Evolutionary conservation across 768 basidiomycete species (phyloP), one percentile per base, ranked within the genome.

Genomic region (Lactarius deliciosus): DNA sequence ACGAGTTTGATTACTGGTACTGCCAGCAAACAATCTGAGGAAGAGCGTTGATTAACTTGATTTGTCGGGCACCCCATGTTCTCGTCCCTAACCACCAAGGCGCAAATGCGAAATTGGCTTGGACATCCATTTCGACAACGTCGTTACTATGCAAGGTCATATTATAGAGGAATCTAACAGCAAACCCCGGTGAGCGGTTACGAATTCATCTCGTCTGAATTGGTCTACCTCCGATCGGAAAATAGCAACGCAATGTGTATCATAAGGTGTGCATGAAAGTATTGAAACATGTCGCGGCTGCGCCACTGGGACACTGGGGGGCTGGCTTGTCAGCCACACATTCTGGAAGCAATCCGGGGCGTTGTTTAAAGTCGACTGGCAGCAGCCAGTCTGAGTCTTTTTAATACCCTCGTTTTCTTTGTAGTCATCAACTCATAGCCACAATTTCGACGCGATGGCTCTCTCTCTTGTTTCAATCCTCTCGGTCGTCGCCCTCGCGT

Each of bases 391-490:
- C 15, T 11, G 20, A 20, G 43, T 9, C 20, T 8, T n/a, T 20
- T 45, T 3, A 43, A n/a, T 45, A 45, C 20, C 43, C 2, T n/a
- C 43, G 20, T n/a, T 20, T 45, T 45, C 43, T 18, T 45, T 45
- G 3, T n/a, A 20, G 9, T 30, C 16, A 18, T 13, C 32, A 13
- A 16, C 34, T 36, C n/a, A 3, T 20, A 36, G 43, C n/a, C 11
- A 18, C 53, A 9, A 32, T 18, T 11, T 25, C 11, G 9, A 28
- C 8, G 25, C 8, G 15, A 67, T 67, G 62, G 5, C 3, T 10
- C 25, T 45, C 7, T 47, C 22, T 40, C 57, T 67, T 18, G 6
- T 20, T 54, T 34, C 32, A 16, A 40, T 60, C 13, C 34, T 67
- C 53, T 32, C 34, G 13, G 25, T 45, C 10, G 41, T 34, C 25